Conservation (phyloP, 78 protist genomes). For the Isochrysis galbana region DNA sequence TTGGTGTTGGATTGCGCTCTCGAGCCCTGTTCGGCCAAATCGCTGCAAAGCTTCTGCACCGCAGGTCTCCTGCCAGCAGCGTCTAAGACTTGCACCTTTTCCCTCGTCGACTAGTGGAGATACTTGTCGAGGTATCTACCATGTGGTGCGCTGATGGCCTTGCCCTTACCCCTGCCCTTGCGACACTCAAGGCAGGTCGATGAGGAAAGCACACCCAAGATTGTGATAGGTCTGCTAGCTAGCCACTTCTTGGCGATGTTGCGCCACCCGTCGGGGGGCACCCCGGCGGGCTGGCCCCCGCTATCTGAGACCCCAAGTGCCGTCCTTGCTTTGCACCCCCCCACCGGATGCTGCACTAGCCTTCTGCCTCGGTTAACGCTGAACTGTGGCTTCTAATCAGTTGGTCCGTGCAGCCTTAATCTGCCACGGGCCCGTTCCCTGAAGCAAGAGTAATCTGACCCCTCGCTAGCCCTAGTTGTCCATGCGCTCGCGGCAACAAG, state of each 20-base stretch:
- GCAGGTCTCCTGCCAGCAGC: too few relatives aligned
- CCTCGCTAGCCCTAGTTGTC: background rate
- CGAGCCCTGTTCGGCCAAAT: too few relatives aligned
- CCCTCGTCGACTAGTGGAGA: too few relatives aligned
- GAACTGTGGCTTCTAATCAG: background rate
- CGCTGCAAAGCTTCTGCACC: too few relatives aligned
- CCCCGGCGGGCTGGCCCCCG: constrained; percentile 18
- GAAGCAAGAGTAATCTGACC: background rate
- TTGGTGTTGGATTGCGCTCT: too few relatives aligned
- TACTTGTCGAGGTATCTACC: too few relatives aligned
- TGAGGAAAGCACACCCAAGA: background rate
- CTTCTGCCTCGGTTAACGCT: background rate
- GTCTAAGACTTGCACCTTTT: too few relatives aligned
- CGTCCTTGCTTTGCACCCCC: background rate
- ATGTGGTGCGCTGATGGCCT: background rate
- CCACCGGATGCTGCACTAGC: background rate
- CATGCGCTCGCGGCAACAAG: background rate
- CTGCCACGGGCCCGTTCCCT: background rate
- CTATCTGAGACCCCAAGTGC: constrained; percentile 1
- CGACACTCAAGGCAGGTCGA: background rate
- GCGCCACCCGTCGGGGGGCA: background rate
- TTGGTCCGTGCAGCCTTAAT: background rate
- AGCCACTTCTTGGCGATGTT: background rate
- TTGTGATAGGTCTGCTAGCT: background rate
- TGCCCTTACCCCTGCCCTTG: background rate